Evolutionary conservation across 1,139 yeast genomes (phyloP), one percentile per base, ranked within the genome.

Genomic region (Protomyces arabidopsidicola): DNA sequence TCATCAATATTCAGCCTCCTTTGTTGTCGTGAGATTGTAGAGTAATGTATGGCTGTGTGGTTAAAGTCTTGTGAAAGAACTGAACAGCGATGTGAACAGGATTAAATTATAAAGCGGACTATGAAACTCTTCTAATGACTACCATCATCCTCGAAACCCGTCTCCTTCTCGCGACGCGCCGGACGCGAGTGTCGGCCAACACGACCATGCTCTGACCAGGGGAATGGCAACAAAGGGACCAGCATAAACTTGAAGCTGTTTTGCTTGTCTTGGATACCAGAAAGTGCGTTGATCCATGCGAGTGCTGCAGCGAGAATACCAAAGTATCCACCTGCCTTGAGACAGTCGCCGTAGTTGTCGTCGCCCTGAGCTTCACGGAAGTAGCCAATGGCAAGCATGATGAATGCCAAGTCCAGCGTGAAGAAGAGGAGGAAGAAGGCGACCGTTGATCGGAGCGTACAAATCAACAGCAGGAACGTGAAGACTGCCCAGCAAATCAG

Each of bases 221-320:
- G 68, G 60, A 67, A 60, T 12, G 61, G 55, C 38, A 66, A 45
- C 53, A 50, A 20, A 10, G 55, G 61, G 24, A 52, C 38, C 20
- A 53, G 60, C 36, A 67, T 63, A n/a, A 64, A 56, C 52, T 66
- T 65, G 67, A 67, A 66, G 34, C 72, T 67, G 65, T 90, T 74
- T 83, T 87, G 71, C 76, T 68, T 77, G 69, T 82, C 87, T 60
- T 95, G 88, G 64, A 90, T 75, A 84, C 96, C 96, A n/a, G 96
- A 95, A 70, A 83, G 88, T 5, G 96, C 96, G 74, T 88, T 88
- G 73, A 89, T 90, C 91, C 93, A 90, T 14, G 95, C 95, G 62
- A 83, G 74, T 70, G 87, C 83, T 1, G 96, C 88, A 48, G 91
- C 85, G 45, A 89, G 74, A n/a, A 90, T 72, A 51, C 96, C 97